Evolutionary conservation across 2,329 filamentous ascomycete species (phyloP).

Genomic region (Bimuria novae-zelandiae): DNA sequence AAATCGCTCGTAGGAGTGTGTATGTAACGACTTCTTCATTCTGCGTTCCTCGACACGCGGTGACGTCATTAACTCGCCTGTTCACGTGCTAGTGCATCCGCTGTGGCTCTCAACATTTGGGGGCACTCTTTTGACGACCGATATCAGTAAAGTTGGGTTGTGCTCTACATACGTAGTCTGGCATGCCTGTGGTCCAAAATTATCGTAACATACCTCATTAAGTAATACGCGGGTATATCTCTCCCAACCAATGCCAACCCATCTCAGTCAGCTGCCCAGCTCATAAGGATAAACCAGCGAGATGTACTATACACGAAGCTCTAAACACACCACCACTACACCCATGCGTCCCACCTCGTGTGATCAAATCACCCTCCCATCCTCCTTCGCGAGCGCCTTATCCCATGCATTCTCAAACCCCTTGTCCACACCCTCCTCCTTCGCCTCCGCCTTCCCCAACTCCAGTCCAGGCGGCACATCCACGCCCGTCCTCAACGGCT

Average conservation of each 20-base stretch:
- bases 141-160: too few species aligned
- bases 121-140: too few species aligned
- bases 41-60: neutral
- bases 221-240: constrained; percentile 12
- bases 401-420: constrained; percentile 73
- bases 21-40: neutral
- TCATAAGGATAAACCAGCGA: too few species aligned
- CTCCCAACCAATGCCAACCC: constrained; percentile 9
- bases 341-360: neutral
- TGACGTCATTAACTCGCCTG: constrained; percentile 14
- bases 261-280: neutral
- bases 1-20: neutral
- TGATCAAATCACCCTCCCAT: constrained; percentile 31
- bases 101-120: too few species aligned
- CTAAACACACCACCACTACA: constrained; percentile 4
- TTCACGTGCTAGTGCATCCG: constrained; percentile 5
- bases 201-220: neutral
- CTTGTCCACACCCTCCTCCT: constrained; percentile 55
- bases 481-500: constrained; percentile 19
- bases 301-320: constrained; percentile 16
- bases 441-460: too few species aligned
- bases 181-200: neutral
- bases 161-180: neutral
- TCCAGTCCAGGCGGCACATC: too few species aligned
- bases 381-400: constrained; percentile 60